Evolutionary conservation across 2,329 filamentous ascomycete genomes (phyloP), one percentile per base, ranked within the genome.

Genomic region (Penicillium italicum): DNA sequence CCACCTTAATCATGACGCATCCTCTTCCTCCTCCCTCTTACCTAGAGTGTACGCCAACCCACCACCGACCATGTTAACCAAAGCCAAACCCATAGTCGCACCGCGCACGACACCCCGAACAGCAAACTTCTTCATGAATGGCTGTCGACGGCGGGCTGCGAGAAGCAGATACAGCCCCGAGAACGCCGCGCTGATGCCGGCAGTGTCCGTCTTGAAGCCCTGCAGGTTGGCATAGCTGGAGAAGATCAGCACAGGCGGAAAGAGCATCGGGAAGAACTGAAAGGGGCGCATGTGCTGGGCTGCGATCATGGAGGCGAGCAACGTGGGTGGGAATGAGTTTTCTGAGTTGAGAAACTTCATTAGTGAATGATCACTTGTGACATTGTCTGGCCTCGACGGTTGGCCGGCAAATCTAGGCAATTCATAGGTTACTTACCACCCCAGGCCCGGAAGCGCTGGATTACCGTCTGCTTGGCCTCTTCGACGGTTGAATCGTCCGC

Each of bases 251-350:
- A 86, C 75, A 2, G 85, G 85, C 5, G 85, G 82, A 68, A 89
- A 88, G 60, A 86, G 72, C 80, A 89, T 85, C 4, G 86, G 86
- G 0, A 89, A 76, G 7, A 78, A 67, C 68, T 86, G 85, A 71
- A 86, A 84, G 8, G 86, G 86, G n/a, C 84, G 83, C 41, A 82
- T 76, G 74, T 88, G 83, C 64, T 88, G 84, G 11, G 85, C 84
- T 38, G 85, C 81, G 62, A 88, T 82, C 41, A 89, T 76, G 9
- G 85, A 86, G 55, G 86, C 86, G 41, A 87, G 80, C 12, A 86
- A 72, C 11, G 82, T 85, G 24, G 86, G 82, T 2, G 86, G 84
- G 31, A 89, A 79, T 9, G 85, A 80, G 56, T 82, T 84, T 72
- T 85, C 85, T 88, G 66, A 4, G 43, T 47, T 58, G 43, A 58